phyloP scores from a whole-genome alignment of 2,329 filamentous ascomycete genomes.

The Cytospora schulzeri region DNA sequence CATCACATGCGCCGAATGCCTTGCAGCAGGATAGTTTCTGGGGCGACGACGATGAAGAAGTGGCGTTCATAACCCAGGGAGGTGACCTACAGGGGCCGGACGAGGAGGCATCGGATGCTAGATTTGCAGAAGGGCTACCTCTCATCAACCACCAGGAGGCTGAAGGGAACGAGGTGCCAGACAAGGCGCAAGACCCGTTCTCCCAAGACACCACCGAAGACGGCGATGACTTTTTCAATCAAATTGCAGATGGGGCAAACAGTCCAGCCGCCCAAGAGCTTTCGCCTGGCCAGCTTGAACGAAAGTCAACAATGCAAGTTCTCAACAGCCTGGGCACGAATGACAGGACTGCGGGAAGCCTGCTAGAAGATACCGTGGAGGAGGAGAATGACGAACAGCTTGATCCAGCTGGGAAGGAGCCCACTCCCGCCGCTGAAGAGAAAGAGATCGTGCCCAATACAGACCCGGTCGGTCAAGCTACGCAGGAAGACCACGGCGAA shows the following conservation, averaged over 20 bases:
- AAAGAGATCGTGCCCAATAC: constrained; percentile 32
- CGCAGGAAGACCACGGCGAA: constrained; percentile 44
- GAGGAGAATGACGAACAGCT: constrained; percentile 36
- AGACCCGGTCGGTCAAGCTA: constrained; percentile 30
- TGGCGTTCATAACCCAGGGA: constrained; percentile 38
- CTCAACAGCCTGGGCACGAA: constrained; percentile 52
- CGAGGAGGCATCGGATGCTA: constrained; percentile 53
- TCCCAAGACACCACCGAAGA: constrained; percentile 50
- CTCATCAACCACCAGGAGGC: constrained; percentile 51
- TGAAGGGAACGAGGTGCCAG: constrained; percentile 30
- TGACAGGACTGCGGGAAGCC: constrained; percentile 30
- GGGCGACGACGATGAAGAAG: constrained; percentile 28
- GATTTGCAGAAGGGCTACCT: constrained; percentile 72
- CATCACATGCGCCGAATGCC: constrained; percentile 20
- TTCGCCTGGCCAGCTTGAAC: constrained; percentile 49
- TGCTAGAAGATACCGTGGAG: constrained; percentile 37
- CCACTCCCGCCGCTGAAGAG: constrained; percentile 17
- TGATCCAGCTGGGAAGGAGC: constrained; percentile 22
- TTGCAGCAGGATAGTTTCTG: constrained; percentile 25
- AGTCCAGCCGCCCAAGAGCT: constrained; percentile 33
- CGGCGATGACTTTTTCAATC: constrained; percentile 63
- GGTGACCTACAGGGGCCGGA: constrained; percentile 45
- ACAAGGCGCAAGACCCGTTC: constrained; percentile 37
- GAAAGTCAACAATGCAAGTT: constrained; percentile 72
- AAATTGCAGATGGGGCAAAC: constrained; percentile 43